Evolutionary conservation across 257 asterid species (phyloP), one percentile per base, ranked within the genome.

Genomic region (Cordia subcordata): DNA sequence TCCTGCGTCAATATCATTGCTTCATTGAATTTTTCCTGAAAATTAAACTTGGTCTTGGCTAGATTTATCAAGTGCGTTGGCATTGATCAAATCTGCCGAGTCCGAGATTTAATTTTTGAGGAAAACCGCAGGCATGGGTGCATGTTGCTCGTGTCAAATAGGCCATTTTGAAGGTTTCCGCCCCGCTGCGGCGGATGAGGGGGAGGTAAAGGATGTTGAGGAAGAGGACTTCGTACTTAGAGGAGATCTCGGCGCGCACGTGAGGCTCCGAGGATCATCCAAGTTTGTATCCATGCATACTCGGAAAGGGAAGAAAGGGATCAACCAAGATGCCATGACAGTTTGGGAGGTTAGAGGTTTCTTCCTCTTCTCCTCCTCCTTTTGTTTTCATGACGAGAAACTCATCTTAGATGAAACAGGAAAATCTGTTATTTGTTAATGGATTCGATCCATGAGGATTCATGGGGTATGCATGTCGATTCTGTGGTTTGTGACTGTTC

Each of bases 311-410:
- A 79, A 63, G 47, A 87, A 90, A 15, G 98, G 96, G 18, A 53
- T 61, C 39, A 87, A 83, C 58, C 98, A 90, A 71, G 98, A 90
- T 55, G 90, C 95, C 81, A 85, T 90, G 98, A 85, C 98, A 0
- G 96, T 83, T 68, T 90, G 98, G 96, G 96, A 90, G 98, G 98
- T 85, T 68, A 58, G 45, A 17, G 18, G 8, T 4, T 23, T 17
- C 0, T 13, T 52, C 38, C 22, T 13, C 46, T 60, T 54, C 16
- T 18, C 20, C 15, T 53, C 51, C 58, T 62, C 49, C 54, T 3
- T 13, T 42, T 42, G 4, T 10, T 57, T 18, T 33, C 18, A 4
- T 6, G 15, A 17, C 54, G 11, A 49, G 1, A 8, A 15, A 8
- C 20, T 18, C 16, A 13, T 13, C 54, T 21, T 49, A 18, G 54